Conservation (phyloP, 2,329 filamentous ascomycete genomes). For the Sporothrix euskadiensis region DNA sequence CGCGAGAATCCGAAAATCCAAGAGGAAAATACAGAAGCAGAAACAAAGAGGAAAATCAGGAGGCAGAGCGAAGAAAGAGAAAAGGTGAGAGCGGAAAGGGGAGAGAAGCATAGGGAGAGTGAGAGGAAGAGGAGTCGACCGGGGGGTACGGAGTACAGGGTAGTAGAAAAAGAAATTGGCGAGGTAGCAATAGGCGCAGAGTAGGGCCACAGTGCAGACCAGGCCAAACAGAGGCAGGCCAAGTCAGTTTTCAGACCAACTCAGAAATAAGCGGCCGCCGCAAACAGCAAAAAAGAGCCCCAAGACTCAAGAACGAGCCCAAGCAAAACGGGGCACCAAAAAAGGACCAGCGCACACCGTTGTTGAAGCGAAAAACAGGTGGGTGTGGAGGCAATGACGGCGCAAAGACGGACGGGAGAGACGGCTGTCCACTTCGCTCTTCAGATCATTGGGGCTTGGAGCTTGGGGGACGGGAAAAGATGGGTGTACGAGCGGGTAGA, state of each 20-base stretch:
- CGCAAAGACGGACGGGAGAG: slow-evolving; percentile 13
- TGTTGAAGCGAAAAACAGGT: not conserved
- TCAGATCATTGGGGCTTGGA: slow-evolving; percentile 7
- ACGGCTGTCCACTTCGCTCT: slow-evolving; percentile 10
- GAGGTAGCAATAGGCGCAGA: slow-evolving; percentile 21
- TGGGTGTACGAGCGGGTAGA: slow-evolving; percentile 3
- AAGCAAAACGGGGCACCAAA: slow-evolving; percentile 16
- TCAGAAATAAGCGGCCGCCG: slow-evolving; percentile 14
- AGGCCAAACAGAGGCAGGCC: not conserved
- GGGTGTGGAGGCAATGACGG: slow-evolving; percentile 21
- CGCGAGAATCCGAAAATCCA: not conserved
- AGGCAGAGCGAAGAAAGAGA: not conserved
- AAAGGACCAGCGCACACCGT: slow-evolving; percentile 14
- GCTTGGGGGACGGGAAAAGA: slow-evolving; percentile 4
- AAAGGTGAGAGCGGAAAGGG: slow-evolving; percentile 12
- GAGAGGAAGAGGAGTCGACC: slow-evolving; percentile 1
- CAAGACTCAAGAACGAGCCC: not conserved
- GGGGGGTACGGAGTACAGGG: slow-evolving; percentile 20
- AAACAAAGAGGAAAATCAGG: slow-evolving; percentile 11
- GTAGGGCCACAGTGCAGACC: slow-evolving; percentile 12
- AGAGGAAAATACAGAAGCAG: slow-evolving; percentile 8
- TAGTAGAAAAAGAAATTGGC: slow-evolving; percentile 24
- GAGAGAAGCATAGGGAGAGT: slow-evolving; percentile 1
- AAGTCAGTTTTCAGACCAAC: not conserved
- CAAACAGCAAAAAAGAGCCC: not conserved